Evolutionary conservation across 768 basidiomycete genomes (phyloP), one percentile per base, ranked within the genome.

Genomic region (Tylopilus vinaceipallidus): DNA sequence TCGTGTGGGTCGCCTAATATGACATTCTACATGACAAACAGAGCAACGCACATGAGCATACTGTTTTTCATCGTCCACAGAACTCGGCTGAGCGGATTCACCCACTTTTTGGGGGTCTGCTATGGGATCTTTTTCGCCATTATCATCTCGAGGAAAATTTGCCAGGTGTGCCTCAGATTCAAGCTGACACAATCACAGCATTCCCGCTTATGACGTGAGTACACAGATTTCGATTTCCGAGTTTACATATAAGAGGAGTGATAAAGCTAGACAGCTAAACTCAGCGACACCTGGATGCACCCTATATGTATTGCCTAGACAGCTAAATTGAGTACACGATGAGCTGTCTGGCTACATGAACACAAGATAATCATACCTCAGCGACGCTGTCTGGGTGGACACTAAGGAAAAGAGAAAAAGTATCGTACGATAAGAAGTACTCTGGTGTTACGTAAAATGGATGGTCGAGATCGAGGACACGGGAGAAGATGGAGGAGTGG

Each of bases 1-100:
- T 24, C n/a, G n/a, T 24, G 24, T 26, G 23, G 37, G 30, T 47
- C 20, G 8, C 23, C 29, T 49, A 22, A 51, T 19, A 19, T 11
- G 37, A 4, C 14, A n/a, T n/a, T n/a, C n/a, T 20, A 26, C 13
- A 7, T 19, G 26, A 4, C 41, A 11, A 19, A 37, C 24, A 53
- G 47, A 27, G 42, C 52, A 33, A 17, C 45, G 1, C 45, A 52
- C 11, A 6, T 60, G 37, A 59, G 60, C 47, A 46, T 60, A 24
- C 19, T 59, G 29, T 51, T 49, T 26, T 61, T 58, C 9, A 36
- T 61, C 30, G 8, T 60, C 22, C 32, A 26, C 16, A 24, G 14
- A 34, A 26, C 16, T 9, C 43, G 17, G 11, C 17, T 54, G 12
- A 43, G 44, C 10, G 26, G 17, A 37, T 40, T 52, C 24, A 24